phyloP scores from a whole-genome alignment of 129 eudicot species.

The Helianthus annuus region HanXRQr2.0-SUNRISE NC_035436.2:198984355-198984854 shows the following conservation, averaged over 20 bases:
- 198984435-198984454: neutral
- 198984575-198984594: conserved; percentile 53
- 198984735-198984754: too few relatives aligned
- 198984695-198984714: too few relatives aligned
- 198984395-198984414: neutral
- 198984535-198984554: conserved; percentile 25
- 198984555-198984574: conserved; percentile 28
- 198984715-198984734: too few relatives aligned
- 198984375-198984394: neutral
- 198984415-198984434: neutral
- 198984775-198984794: too few relatives aligned
- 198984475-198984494: conserved; percentile 1
- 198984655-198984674: too few relatives aligned
- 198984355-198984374: too few relatives aligned
- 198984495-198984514: conserved; percentile 21
- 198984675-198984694: too few relatives aligned
- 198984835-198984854: too few relatives aligned
- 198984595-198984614: conserved; percentile 2
- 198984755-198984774: too few relatives aligned
- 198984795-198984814: too few relatives aligned
- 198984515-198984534: conserved; percentile 5
- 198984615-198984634: neutral
- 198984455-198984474: neutral
- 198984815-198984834: too few relatives aligned
- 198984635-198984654: too few relatives aligned